A percentile compares a stretch with the other conserved stretches of the same genome.
phyloP scores from a whole-genome alignment of 495 filamentous ascomycete species.

The Xylaria venustula region DNA sequence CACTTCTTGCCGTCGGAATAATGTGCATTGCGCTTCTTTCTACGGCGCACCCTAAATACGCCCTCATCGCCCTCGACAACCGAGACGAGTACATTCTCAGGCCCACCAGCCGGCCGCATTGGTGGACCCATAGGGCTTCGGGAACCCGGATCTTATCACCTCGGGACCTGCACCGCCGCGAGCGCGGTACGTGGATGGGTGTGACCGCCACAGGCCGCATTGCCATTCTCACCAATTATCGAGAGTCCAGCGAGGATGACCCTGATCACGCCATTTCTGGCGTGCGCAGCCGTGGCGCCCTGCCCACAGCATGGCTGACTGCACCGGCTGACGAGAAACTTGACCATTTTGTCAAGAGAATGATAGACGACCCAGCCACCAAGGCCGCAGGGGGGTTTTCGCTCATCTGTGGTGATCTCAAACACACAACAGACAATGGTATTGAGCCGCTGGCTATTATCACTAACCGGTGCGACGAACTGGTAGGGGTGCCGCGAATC shows the following conservation, averaged over 20 bases:
- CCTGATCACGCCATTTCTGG: slow-evolving; percentile 53
- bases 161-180: slow-evolving; percentile 49
- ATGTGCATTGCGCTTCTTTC: slow-evolving; percentile 96
- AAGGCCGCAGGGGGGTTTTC: slow-evolving; percentile 88
- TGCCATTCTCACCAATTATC: slow-evolving; percentile 92
- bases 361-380: slow-evolving; percentile 65
- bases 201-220: slow-evolving; percentile 81
- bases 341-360: slow-evolving; percentile 63
- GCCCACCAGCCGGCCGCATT: slow-evolving; percentile 77
- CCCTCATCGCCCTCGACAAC: slow-evolving; percentile 88
- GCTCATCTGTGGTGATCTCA: slow-evolving; percentile 79
- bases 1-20: slow-evolving; percentile 1
- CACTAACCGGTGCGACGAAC: slow-evolving; percentile 75
- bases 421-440: slow-evolving; percentile 39
- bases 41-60: slow-evolving; percentile 85
- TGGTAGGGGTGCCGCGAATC: slow-evolving; percentile 68
- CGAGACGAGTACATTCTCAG: slow-evolving; percentile 93
- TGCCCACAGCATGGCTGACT: slow-evolving; percentile 86
- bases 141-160: slow-evolving; percentile 48
- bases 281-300: slow-evolving; percentile 70
- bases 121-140: slow-evolving; percentile 62
- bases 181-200: slow-evolving; percentile 88
- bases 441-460: slow-evolving; percentile 78
- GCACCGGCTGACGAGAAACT: slow-evolving; percentile 46
- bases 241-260: slow-evolving; percentile 62